Evolutionary conservation across 2,329 filamentous ascomycete species (phyloP).

Genomic region (Alternaria novae-zelandiae): DNA sequence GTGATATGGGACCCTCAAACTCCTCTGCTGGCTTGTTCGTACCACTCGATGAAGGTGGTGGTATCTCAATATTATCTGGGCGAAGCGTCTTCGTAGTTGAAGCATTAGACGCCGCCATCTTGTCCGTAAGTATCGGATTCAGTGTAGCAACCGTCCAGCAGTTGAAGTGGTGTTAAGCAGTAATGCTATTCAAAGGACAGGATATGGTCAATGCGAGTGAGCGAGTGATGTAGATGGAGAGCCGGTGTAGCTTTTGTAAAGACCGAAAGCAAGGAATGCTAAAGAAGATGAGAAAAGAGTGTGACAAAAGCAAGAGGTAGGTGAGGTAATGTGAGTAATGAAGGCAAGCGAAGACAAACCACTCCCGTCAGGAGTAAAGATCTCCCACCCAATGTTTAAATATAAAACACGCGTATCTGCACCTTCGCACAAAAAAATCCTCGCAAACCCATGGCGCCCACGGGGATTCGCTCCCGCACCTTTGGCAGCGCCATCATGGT

Average conservation of each 20-base stretch:
- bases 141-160: constrained; percentile 43
- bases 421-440: constrained; percentile 22
- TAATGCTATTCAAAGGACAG: not conserved
- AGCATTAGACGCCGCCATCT: constrained; percentile 37
- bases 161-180: constrained; percentile 13
- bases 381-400: constrained; percentile 19
- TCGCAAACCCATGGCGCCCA: constrained; percentile 24
- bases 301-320: not conserved
- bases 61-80: constrained; percentile 41
- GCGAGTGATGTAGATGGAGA: not conserved
- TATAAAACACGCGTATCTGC: constrained; percentile 20
- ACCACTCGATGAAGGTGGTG: constrained; percentile 28
- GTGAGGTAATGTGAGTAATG: not conserved
- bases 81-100: constrained; percentile 39
- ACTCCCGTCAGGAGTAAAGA: constrained; percentile 7
- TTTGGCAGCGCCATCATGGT: constrained; percentile 4
- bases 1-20: constrained; percentile 34
- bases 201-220: constrained; percentile 8
- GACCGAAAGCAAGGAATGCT: not conserved
- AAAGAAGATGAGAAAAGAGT: not conserved
- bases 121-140: constrained; percentile 5
- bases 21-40: constrained; percentile 13
- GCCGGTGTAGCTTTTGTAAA: constrained; percentile 1
- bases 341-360: not conserved
- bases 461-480: constrained; percentile 22